Conservation (phyloP, 306 rosid species). For the Comarum palustre region DNA sequence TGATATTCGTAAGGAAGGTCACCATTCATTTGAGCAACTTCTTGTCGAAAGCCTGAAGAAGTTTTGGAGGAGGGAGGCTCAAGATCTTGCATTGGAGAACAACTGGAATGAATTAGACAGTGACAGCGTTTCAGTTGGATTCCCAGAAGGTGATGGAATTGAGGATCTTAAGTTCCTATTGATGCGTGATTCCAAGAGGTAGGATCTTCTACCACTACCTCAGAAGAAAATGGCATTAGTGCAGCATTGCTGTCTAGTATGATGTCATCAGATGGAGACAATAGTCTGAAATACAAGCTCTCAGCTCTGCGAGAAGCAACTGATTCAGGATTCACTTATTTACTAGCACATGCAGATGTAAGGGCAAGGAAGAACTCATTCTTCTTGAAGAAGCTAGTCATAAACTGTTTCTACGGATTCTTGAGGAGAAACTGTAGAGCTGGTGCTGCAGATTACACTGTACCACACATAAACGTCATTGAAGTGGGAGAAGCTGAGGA, state of each 20-base stretch:
- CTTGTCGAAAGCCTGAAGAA: slow-evolving; percentile 83
- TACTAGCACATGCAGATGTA: slow-evolving; percentile 87
- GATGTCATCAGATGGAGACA: slow-evolving; percentile 68
- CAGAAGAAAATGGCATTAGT: slow-evolving; percentile 31
- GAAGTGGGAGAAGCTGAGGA: no score
- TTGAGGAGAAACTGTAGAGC: slow-evolving; percentile 84
- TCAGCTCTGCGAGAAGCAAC: slow-evolving; percentile 82
- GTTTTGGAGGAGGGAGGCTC: slow-evolving; percentile 86
- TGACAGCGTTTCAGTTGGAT: slow-evolving; percentile 43
- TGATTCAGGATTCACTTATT: slow-evolving; percentile 87
- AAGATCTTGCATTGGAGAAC: slow-evolving; percentile 63
- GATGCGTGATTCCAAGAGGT: slow-evolving; percentile 43
- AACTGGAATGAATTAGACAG: slow-evolving; percentile 34
- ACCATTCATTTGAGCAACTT: slow-evolving; percentile 83
- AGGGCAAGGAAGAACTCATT: slow-evolving; percentile 86
- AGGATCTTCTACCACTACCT: slow-evolving; percentile 32
- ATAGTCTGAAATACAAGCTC: slow-evolving; percentile 79
- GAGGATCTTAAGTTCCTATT: slow-evolving; percentile 71
- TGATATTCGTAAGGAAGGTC: slow-evolving; percentile 89
- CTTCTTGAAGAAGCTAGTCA: slow-evolving; percentile 71
- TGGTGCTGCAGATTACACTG: slow-evolving; percentile 77
- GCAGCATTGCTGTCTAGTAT: slow-evolving; percentile 51
- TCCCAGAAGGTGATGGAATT: slow-evolving; percentile 33
- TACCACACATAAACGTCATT: slow-evolving; percentile 88
- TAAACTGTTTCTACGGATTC: slow-evolving; percentile 86